Base-by-base conservation (phyloP, 495 filamentous ascomycete genomes). In the Penicillium ochrochloron region DNA sequence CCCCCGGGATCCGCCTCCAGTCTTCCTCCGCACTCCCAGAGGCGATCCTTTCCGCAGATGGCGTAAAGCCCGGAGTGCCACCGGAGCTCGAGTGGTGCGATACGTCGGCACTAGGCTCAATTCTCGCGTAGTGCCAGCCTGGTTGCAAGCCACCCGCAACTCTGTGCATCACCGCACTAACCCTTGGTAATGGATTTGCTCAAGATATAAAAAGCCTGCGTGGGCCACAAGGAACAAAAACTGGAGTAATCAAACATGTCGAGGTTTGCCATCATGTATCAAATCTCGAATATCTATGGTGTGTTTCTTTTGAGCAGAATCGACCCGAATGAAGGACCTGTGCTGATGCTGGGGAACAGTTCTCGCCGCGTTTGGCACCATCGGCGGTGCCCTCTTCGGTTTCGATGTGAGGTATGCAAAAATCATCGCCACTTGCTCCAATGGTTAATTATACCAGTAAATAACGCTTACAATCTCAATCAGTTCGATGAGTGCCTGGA, bases 401-500 rank as follows among this genome's bases (percentile, higher is more conserved):
- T 80, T 82, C 66, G 79, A 79, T 75, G 70, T 80, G 39, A 79
- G 75, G 76, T 76, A 72, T 10, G 67, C 2, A 56, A 33, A 0
- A 25, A 1, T 39, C 31, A 15, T 41, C 3, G 12, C 3, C 25
- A 27, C 21, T 11, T 25, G 12, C 9, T 25, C 11, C 54, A 25
- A 27, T 21, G 33, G 12, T 23, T n/a, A 11, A 34, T 23, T 2
- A 17, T 27, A 17, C 19, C 5, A 35, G 21, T 17, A 12, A 14
- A 21, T 5, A 34, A 33, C 21, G 1, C 27, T 33, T 12, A 35
- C 12, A 10, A 10, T 55, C 17, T 10, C 5, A 11, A 6, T 12
- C 12, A 76, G 76, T 50, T 90, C 88, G 37, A 91, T 92, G 85
- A 85, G 82, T 52, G 90, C 89, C 69, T 90, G 90, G 73, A 85